phyloP scores from a whole-genome alignment of 2,329 filamentous ascomycete genomes.

The Curvularia spicifera region DNA sequence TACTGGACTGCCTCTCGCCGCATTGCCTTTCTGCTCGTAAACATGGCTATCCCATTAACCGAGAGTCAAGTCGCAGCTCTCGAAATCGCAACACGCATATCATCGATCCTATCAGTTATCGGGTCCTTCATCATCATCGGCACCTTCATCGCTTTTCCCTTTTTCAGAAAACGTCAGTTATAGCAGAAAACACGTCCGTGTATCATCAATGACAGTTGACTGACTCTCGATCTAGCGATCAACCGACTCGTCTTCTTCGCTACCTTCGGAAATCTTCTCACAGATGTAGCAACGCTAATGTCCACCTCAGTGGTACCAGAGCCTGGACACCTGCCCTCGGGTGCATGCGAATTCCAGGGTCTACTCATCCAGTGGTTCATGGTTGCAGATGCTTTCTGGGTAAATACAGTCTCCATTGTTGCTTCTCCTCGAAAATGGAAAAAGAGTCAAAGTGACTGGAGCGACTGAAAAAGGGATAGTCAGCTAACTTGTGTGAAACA shows the following conservation, averaged over 20 bases:
- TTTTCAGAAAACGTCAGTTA: conserved; percentile 70
- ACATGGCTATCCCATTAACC: conserved; percentile 23
- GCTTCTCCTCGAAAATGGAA: no score
- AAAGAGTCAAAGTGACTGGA: background rate
- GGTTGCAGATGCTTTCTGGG: conserved; percentile 25
- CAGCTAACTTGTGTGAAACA: background rate
- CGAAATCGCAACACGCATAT: conserved; percentile 68
- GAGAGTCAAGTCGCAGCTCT: conserved; percentile 53
- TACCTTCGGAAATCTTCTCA: conserved; percentile 79
- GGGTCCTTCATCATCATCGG: conserved; percentile 74
- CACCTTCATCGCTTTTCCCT: conserved; percentile 71
- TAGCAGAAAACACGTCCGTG: background rate
- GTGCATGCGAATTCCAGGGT: conserved; percentile 76
- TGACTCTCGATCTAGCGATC: conserved; percentile 58
- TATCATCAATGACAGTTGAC: background rate
- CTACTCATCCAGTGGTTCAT: conserved; percentile 80
- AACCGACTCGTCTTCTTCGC: conserved; percentile 86
- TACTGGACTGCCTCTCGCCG: no score
- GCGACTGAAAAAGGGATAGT: background rate
- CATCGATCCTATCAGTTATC: conserved; percentile 73
- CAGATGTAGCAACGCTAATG: conserved; percentile 78
- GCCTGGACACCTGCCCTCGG: conserved; percentile 48
- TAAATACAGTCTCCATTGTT: conserved; percentile 55
- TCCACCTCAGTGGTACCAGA: conserved; percentile 64
- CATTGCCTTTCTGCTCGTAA: background rate